Percentiles rank a stretch among this genome's conserved stretches.
phyloP scores from a whole-genome alignment of 345 rosid genomes.

The Hibiscus mutabilis region DNA sequence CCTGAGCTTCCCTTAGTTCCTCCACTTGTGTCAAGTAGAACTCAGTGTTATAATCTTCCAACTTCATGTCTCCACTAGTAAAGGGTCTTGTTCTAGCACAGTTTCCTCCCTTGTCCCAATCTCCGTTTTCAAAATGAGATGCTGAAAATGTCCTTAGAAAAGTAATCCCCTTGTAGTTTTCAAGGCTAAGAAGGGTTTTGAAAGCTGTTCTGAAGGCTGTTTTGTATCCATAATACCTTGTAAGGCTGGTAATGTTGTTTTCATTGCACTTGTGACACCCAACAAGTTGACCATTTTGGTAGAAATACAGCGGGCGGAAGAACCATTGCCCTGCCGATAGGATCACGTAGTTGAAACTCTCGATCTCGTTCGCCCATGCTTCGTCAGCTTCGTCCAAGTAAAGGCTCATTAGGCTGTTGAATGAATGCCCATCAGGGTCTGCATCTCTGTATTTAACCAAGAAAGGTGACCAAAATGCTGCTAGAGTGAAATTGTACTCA shows the following conservation, averaged over 20 bases:
- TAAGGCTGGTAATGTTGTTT: conserved; percentile 27
- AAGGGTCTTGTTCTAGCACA: conserved; percentile 50
- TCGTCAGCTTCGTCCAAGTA: conserved; percentile 44
- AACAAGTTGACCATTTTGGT: conserved; percentile 25
- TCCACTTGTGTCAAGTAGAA: conserved; percentile 42
- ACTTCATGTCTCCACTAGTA: conserved; percentile 32
- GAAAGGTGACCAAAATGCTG: conserved; percentile 46
- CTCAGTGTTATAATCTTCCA: conserved; percentile 34
- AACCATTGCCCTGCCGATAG: conserved; percentile 64
- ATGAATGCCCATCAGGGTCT: conserved; percentile 36
- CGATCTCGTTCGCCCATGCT: conserved; percentile 37
- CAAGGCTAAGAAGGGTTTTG: conserved; percentile 27
- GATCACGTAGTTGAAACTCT: conserved; percentile 40
- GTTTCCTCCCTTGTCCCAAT: conserved; percentile 61
- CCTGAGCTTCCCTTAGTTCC: conserved; percentile 34
- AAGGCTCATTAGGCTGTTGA: conserved; percentile 34
- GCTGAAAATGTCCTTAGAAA: conserved; percentile 54
- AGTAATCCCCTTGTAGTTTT: conserved; percentile 34
- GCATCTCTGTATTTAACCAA: conserved; percentile 41
- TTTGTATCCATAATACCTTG: conserved; percentile 40
- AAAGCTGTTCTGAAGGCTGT: conserved; percentile 57
- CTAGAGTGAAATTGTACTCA: conserved; percentile 36
- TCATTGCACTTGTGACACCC: conserved; percentile 38
- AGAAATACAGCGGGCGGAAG: conserved; percentile 37
- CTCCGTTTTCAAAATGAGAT: conserved; percentile 55